Percentiles rank a stretch among this genome's conserved stretches.
phyloP scores from a whole-genome alignment of 2,329 filamentous ascomycete species.

The Fusarium sp. region DNA sequence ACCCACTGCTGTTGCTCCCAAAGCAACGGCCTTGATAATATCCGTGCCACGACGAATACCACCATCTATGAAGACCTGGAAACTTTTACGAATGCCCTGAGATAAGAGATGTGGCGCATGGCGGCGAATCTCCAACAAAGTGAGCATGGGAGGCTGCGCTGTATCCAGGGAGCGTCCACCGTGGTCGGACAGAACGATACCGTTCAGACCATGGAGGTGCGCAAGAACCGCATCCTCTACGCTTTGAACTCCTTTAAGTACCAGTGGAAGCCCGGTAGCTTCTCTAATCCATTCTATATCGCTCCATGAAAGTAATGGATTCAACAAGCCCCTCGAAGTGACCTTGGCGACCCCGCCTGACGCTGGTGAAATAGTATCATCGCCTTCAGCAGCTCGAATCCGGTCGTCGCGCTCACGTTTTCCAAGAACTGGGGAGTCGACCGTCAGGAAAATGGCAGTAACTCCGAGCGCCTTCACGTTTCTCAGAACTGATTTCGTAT shows the following conservation, averaged over 20 bases:
- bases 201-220: constrained; percentile 73
- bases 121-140: constrained; percentile 73
- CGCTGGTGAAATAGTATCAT: background rate
- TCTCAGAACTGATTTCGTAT: background rate
- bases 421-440: constrained; percentile 7
- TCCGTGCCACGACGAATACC: constrained; percentile 75
- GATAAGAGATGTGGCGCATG: constrained; percentile 62
- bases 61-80: constrained; percentile 76
- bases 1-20: constrained; percentile 75
- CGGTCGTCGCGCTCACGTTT: constrained; percentile 10
- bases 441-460: constrained; percentile 5
- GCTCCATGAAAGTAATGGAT: constrained; percentile 62
- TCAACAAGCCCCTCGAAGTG: background rate
- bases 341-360: constrained; percentile 2
- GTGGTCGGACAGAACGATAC: constrained; percentile 79
- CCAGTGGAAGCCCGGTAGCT: constrained; percentile 65
- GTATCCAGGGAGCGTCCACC: constrained; percentile 62
- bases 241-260: constrained; percentile 79
- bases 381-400: background rate
- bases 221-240: constrained; percentile 73
- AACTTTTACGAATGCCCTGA: constrained; percentile 64
- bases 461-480: background rate
- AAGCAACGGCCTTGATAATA: constrained; percentile 75
- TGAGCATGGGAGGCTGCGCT: constrained; percentile 68
- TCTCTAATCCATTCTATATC: constrained; percentile 75